These are phyloP conservation scores for Alternaria atra DNA, from an alignment of 2,329 filamentous ascomycete genomes.

Conservation along the genomic window DNA sequence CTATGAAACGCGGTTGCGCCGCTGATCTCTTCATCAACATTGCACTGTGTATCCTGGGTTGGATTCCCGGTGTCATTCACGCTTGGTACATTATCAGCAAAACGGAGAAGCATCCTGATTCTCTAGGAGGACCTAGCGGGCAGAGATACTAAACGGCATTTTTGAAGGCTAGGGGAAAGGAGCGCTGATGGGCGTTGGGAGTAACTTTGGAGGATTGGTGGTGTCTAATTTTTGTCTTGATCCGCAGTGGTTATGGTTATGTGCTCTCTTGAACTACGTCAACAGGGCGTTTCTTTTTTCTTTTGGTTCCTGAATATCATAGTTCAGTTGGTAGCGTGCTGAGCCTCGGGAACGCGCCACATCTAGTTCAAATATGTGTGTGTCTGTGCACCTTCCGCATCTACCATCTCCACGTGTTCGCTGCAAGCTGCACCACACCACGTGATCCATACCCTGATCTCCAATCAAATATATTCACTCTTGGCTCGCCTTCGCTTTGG, in stretches of 20 bases:
- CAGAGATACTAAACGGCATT: not conserved
- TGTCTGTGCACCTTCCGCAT: not conserved
- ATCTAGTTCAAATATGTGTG: not conserved
- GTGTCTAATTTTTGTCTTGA: too few relatives aligned
- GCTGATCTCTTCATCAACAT: slow-evolving; percentile 56
- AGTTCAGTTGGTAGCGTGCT: not conserved
- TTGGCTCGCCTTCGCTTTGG: too few relatives aligned
- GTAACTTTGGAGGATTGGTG: too few relatives aligned
- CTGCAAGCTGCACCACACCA: not conserved
- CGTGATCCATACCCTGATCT: not conserved
- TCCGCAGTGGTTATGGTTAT: too few relatives aligned
- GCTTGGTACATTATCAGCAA: slow-evolving; percentile 39
- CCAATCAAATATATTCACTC: not conserved
- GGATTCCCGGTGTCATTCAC: slow-evolving; percentile 43
- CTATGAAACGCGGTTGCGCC: slow-evolving; percentile 51
- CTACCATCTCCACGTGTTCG: not conserved
- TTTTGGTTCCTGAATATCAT: not conserved
- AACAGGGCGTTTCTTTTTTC: too few relatives aligned
- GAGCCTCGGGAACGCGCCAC: not conserved
- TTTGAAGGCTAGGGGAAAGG: not conserved
- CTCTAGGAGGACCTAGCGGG: not conserved
- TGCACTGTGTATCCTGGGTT: slow-evolving; percentile 48
- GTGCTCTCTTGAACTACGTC: too few relatives aligned
- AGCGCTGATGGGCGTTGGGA: too few relatives aligned
- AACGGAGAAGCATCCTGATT: slow-evolving; percentile 14